A percentile compares a stretch with the other conserved stretches of the same genome.
Evolutionary conservation across 225 moss, liverwort and hornwort species (phyloP).

Genomic region (Takakia lepidozioides): DNA sequence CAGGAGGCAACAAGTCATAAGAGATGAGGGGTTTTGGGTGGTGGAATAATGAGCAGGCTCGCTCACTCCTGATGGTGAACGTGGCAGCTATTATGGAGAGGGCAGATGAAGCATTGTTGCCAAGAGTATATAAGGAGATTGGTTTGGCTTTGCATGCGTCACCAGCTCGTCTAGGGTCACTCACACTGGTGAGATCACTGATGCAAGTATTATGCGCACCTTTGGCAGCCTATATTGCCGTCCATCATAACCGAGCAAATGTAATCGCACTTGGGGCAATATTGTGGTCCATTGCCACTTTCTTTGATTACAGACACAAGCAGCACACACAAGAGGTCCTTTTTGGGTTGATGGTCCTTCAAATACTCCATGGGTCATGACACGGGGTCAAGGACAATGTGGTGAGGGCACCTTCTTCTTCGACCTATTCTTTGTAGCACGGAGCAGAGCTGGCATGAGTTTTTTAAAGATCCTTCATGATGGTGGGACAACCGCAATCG

Average conservation of each 20-base stretch:
- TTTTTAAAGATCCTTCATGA: too few species aligned
- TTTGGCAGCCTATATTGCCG: conserved; percentile 73
- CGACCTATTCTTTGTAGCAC: too few species aligned
- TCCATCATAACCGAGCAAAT: conserved; percentile 68
- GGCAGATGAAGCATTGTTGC: conserved; percentile 86
- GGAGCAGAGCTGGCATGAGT: too few species aligned
- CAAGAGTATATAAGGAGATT: conserved; percentile 81
- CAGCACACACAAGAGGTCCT: too few species aligned
- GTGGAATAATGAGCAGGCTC: conserved; percentile 65
- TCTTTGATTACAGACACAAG: too few species aligned
- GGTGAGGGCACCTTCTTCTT: too few species aligned
- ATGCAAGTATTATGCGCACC: conserved; percentile 78
- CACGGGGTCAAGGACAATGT: too few species aligned
- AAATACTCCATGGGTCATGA: too few species aligned
- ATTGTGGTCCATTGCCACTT: conserved; percentile 84
- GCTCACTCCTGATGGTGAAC: conserved; percentile 76
- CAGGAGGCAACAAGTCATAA: too few species aligned
- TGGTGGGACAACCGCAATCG: too few species aligned
- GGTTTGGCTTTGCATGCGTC: conserved; percentile 57
- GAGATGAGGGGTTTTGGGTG: conserved; percentile 31
- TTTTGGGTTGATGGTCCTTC: too few species aligned
- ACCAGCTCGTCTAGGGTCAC: conserved; percentile 61
- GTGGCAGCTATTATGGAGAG: conserved; percentile 84
- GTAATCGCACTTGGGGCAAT: conserved; percentile 81
- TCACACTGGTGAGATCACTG: conserved; percentile 80